Evolutionary conservation across 2,329 filamentous ascomycete species (phyloP), one percentile per base, ranked within the genome.

Genomic region (Trichoderma sp.): DNA sequence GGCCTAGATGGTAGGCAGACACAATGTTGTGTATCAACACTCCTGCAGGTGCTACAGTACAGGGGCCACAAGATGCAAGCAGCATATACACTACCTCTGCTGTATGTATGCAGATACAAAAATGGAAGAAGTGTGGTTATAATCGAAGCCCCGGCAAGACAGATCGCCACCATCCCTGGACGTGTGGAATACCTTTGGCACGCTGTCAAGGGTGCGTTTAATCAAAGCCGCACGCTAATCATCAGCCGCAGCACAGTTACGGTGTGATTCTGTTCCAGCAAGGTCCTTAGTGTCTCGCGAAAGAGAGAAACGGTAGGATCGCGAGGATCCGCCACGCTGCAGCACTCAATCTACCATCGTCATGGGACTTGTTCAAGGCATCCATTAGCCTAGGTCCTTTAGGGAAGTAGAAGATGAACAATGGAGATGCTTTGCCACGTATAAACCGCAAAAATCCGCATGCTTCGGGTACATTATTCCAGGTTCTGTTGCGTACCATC

Each of bases 271-370:
- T 37, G 67, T 65, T 59, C 54, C 60, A 54, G 43, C 34, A 52
- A 21, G 21, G 39, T 43, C 39, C 24, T 28, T 32, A 39, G 54
- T 26, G 34, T 18, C 28, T 65, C 56, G 60, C 60, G 54, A 65
- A 69, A 30, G 59, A 28, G 43, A 59, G 30, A n/a, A 63, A 68
- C 43, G 30, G 56, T 24, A 52, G 30, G 24, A 65, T 54, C 32
- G 54, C 54, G 46, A 59, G 60, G 67, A 59, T 65, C 59, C 67
- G 67, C 67, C 34, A 8, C 46, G 54, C 18, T 59, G 67, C 67
- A 69, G 61, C 67, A 55, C 54, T 54, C 61, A 69, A 69, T 69
- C 67, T 65, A 59, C 55, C 67, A 69, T 69, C 67, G 67, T 69
- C 67, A 69, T 55, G 66, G 59, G 60, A 60, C 34, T 37, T 51